Percentiles rank a stretch among this genome's conserved stretches.
Conservation (phyloP, 2,329 filamentous ascomycete genomes). For the Cladosporium sp. region DNA sequence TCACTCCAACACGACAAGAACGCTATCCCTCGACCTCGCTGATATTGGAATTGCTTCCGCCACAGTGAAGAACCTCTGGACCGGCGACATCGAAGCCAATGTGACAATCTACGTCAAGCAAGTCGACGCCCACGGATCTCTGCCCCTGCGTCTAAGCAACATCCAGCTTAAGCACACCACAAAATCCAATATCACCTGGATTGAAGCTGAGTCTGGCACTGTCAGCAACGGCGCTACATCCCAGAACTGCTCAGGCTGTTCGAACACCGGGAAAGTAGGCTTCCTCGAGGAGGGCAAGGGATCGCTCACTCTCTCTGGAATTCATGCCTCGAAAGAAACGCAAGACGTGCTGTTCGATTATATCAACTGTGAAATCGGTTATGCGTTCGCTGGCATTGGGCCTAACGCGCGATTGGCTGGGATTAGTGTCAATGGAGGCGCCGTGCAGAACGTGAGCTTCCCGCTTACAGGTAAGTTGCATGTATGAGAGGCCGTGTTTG, state of each 20-base stretch:
- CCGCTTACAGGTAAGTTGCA: slow-evolving; percentile 34
- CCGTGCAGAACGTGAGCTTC: slow-evolving; percentile 39
- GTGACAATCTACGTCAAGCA: slow-evolving; percentile 27
- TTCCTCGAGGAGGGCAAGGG: slow-evolving; percentile 30
- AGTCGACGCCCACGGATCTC: slow-evolving; percentile 32
- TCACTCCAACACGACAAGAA: slow-evolving; percentile 38
- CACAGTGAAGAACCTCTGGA: slow-evolving; percentile 41
- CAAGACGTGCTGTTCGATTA: slow-evolving; percentile 42
- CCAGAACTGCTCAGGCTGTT: slow-evolving; percentile 37
- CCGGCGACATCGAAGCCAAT: slow-evolving; percentile 22
- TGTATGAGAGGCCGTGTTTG: not conserved
- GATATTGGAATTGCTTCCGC: slow-evolving; percentile 38
- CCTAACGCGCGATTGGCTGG: slow-evolving; percentile 41
- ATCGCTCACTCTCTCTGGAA: slow-evolving; percentile 33
- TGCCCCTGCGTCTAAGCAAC: slow-evolving; percentile 39
- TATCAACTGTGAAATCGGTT: slow-evolving; percentile 43
- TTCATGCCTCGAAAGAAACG: slow-evolving; percentile 32
- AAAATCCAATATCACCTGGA: slow-evolving; percentile 30
- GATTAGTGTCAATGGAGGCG: slow-evolving; percentile 41
- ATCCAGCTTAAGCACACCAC: slow-evolving; percentile 25
- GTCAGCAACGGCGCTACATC: slow-evolving; percentile 35
- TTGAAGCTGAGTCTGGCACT: slow-evolving; percentile 35
- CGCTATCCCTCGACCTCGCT: slow-evolving; percentile 35
- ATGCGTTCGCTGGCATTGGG: slow-evolving; percentile 33
- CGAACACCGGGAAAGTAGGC: slow-evolving; percentile 37